Conservation (phyloP, 2,329 filamentous ascomycete species). For the Polytolypa hystricis region DNA sequence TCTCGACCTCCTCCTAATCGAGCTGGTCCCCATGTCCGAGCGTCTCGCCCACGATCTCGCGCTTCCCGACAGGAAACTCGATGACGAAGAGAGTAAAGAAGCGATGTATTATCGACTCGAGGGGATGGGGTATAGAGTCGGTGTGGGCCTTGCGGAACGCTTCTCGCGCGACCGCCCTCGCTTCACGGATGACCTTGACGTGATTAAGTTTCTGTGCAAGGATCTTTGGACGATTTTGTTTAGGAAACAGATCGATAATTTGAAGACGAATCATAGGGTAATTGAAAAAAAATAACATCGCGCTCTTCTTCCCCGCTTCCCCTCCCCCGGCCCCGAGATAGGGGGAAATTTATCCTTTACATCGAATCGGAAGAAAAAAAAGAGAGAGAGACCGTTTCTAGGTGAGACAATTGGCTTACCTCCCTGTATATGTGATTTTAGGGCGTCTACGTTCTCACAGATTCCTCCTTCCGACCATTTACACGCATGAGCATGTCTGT, state of each 20-base stretch:
- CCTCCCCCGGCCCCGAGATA: neutral
- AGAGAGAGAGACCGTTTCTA: no score
- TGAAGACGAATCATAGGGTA: slow-evolving; percentile 94
- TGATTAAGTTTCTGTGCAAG: slow-evolving; percentile 98
- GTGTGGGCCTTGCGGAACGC: slow-evolving; percentile 84
- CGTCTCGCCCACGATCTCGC: slow-evolving; percentile 63
- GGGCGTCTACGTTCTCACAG: slow-evolving; percentile 93
- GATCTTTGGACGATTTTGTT: slow-evolving; percentile 93
- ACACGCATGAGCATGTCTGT: slow-evolving; percentile 77
- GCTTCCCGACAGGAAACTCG: slow-evolving; percentile 19
- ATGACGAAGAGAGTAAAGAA: slow-evolving; percentile 67
- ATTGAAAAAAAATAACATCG: slow-evolving; percentile 15
- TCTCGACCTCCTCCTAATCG: slow-evolving; percentile 90
- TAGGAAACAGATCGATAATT: slow-evolving; percentile 93
- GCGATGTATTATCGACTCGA: slow-evolving; percentile 79
- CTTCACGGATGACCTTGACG: slow-evolving; percentile 83
- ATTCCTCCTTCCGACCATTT: slow-evolving; percentile 82
- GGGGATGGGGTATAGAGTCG: slow-evolving; percentile 77
- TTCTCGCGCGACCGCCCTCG: slow-evolving; percentile 59
- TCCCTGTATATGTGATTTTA: slow-evolving; percentile 30
- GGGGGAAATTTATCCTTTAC: neutral
- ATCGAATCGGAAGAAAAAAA: no score
- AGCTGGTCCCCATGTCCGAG: slow-evolving; percentile 89
- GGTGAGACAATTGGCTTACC: no score
- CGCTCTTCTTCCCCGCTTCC: neutral